Conservation (phyloP, 116 monocot species). For the Dioscorea cayenensis region DNA sequence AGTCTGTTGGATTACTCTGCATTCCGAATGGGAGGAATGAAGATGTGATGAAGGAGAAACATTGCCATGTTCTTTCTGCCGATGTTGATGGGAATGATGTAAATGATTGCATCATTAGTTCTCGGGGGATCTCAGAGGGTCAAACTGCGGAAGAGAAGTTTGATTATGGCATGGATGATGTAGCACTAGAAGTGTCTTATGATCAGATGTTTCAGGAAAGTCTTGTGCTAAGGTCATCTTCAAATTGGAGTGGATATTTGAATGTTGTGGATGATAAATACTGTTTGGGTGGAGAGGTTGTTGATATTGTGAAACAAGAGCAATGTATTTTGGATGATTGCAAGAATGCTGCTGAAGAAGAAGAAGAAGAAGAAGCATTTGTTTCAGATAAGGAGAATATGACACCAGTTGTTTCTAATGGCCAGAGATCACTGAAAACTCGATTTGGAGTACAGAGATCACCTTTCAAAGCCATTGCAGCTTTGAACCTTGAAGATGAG, state of each 20-base stretch:
- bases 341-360: not conserved
- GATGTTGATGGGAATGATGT: constrained; percentile 11
- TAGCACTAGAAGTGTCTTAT: not conserved
- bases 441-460: not conserved
- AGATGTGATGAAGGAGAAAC: constrained; percentile 18
- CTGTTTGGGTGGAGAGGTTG: not conserved
- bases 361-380: constrained; percentile 1
- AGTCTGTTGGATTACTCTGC: constrained; percentile 44
- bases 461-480: not conserved
- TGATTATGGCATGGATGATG: constrained; percentile 11
- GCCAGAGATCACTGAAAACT: not conserved
- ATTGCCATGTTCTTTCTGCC: constrained; percentile 20
- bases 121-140: not conserved
- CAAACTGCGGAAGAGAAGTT: constrained; percentile 4
- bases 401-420: constrained; percentile 8
- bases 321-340: not conserved
- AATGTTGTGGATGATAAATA: not conserved
- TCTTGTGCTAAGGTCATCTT: not conserved
- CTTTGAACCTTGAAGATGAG: constrained; percentile 1
- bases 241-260: not conserved
- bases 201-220: not conserved
- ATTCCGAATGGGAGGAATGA: constrained; percentile 33
- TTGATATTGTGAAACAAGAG: not conserved
- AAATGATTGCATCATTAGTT: not conserved
- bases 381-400: constrained; percentile 40